Evolutionary conservation across 2,329 filamentous ascomycete genomes (phyloP).

Genomic region (Trichophyton equinum): DNA sequence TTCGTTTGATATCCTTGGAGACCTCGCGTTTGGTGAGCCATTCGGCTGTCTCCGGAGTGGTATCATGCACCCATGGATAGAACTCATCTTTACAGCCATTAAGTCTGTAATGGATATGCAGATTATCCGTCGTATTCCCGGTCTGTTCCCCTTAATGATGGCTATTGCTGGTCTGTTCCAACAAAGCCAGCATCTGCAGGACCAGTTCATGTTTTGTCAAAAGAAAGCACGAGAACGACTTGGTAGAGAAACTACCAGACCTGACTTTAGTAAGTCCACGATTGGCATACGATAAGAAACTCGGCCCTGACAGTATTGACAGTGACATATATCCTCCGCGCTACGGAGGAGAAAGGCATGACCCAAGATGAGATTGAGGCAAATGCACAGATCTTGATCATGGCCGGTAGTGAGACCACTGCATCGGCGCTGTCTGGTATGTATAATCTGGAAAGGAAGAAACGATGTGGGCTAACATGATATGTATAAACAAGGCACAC

Average conservation of each 20-base stretch:
- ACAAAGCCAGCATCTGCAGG: neutral
- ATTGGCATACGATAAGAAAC: neutral
- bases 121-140: neutral
- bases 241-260: neutral
- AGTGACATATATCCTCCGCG: neutral
- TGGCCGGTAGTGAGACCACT: slow-evolving; percentile 30
- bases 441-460: neutral
- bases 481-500: neutral
- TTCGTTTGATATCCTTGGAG: slow-evolving; percentile 24
- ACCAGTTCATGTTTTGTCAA: neutral
- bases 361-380: slow-evolving; percentile 14
- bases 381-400: slow-evolving; percentile 30
- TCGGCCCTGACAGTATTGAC: neutral
- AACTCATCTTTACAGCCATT: slow-evolving; percentile 14
- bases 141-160: neutral
- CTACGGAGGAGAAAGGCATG: neutral
- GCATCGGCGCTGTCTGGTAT: slow-evolving; percentile 32
- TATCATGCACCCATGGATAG: slow-evolving; percentile 19
- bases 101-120: neutral
- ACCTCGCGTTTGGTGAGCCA: slow-evolving; percentile 22
- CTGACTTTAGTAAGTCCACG: neutral
- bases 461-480: neutral
- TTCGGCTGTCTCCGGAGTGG: slow-evolving; percentile 20
- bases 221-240: neutral
- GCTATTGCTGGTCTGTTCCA: neutral